Evolutionary conservation across 1,139 yeast genomes (phyloP), one percentile per base, ranked within the genome.

Genomic region (Diutina pseudorugosa): DNA sequence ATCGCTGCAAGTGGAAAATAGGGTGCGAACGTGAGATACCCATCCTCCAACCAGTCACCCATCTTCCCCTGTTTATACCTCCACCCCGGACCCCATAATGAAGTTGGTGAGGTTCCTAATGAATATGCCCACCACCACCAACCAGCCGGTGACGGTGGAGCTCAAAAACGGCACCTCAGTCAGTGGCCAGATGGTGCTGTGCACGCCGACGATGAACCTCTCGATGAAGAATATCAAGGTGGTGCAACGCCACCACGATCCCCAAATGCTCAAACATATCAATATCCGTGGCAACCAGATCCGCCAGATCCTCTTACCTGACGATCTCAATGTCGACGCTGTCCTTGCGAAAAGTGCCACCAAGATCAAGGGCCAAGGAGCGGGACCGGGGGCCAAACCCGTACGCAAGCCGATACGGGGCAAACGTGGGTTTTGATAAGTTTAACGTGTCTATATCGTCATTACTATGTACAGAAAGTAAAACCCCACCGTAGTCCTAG

Each of bases 151-250:
- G 6, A 93, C 94, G 52, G 88, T 93, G 30, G 98, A 93, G 64
- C 73, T 93, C 62, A 93, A 93, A 66, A 90, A 93, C 66, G 98
- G 98, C 36, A 97, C 89, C 63, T 83, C 94, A 11, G 75, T 90
- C 55, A 87, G 85, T 62, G 99, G 99, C 45, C 81, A 80, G 56
- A 74, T 93, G 43, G 79, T 87, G 47, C 80, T 90, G 7, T 96
- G 95, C 47, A 77, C 96, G 4, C 97, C 97, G 36, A 80, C 87
- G 59, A 93, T 93, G 98, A 93, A 93, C 68, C 82, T 94, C 48
- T 82, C 91, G 5, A 68, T 93, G 59, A 84, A 87, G 59, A 87
- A 85, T 58, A 94, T 89, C 54, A 87, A 85, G 62, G 80, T 85
- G 80, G 81, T 85, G 30, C 78, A 81, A 55, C 82, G 76, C 56